Percentiles rank a stretch among this genome's conserved stretches.
These are phyloP conservation scores for Acanthamoeba royreba DNA, from an alignment of 208 protist genomes.

Conservation along the genomic window DNA sequence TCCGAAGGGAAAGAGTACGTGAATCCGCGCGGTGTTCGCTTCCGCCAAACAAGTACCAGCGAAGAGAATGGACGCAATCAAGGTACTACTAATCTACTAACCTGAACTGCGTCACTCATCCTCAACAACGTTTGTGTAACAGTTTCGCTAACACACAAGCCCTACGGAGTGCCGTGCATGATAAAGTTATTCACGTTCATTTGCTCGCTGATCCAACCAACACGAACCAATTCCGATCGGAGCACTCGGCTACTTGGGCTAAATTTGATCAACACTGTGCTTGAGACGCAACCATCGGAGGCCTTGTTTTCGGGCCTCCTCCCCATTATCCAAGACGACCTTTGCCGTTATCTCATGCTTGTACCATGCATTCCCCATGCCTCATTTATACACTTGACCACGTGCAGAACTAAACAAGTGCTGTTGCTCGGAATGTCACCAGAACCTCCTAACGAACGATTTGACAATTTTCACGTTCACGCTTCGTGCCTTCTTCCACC, in stretches of 20 bases:
- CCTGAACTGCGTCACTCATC: neutral
- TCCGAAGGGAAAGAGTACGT: slow-evolving; percentile 3
- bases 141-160: neutral
- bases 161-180: slow-evolving; percentile 1
- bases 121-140: neutral
- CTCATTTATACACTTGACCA: neutral
- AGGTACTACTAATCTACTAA: neutral
- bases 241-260: neutral
- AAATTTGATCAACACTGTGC: neutral
- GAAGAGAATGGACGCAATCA: neutral
- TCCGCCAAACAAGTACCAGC: neutral
- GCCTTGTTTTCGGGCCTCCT: neutral
- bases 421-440: neutral
- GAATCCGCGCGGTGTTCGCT: slow-evolving; percentile 15
- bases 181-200: slow-evolving; percentile 33
- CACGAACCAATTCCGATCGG: neutral
- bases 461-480: slow-evolving; percentile 9
- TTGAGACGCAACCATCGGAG: neutral
- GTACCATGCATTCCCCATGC: neutral
- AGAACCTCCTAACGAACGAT: neutral
- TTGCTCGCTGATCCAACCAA: slow-evolving; percentile 28
- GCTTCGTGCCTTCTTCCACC: neutral
- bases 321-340: neutral
- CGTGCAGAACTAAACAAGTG: neutral
- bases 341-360: neutral